Evolutionary conservation across 176 grass and related monocot genomes (phyloP).

Genomic region (Carex littledalei): DNA sequence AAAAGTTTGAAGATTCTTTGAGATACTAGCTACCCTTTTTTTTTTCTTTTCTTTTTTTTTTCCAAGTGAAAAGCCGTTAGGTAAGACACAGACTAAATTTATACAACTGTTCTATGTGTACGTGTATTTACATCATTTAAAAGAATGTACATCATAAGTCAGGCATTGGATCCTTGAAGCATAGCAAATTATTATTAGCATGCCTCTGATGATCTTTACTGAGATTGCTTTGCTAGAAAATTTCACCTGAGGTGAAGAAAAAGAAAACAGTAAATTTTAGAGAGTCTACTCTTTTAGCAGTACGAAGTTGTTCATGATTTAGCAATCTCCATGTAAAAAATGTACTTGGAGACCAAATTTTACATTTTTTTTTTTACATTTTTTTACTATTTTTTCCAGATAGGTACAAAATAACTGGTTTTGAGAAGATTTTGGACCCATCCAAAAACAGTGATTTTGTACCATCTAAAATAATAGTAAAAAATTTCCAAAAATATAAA

Average conservation of each 20-base stretch:
- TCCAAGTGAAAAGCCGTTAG: background rate
- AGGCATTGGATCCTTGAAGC: background rate
- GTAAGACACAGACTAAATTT: background rate
- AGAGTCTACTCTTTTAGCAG: background rate
- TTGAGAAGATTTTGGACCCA: no score
- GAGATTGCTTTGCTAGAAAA: background rate
- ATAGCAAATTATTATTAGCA: background rate
- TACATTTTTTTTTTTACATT: no score
- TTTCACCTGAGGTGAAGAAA: background rate
- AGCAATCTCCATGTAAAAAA: background rate
- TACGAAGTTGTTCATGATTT: background rate
- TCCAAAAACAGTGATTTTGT: no score
- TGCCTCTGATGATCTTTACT: background rate
- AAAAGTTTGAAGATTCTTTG: background rate
- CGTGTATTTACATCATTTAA: slow-evolving; percentile 7
- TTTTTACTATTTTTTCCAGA: no score
- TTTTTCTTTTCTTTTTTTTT: background rate
- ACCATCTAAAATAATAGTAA: no score
- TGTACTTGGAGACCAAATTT: no score
- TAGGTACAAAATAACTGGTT: no score
- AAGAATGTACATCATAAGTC: background rate
- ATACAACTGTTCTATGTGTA: background rate
- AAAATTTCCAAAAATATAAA: no score
- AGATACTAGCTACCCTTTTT: background rate
- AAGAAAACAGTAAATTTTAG: background rate